Evolutionary conservation across 2,329 filamentous ascomycete genomes (phyloP), one percentile per base, ranked within the genome.

Genomic region (Dothidotthia symphoricarpi): DNA sequence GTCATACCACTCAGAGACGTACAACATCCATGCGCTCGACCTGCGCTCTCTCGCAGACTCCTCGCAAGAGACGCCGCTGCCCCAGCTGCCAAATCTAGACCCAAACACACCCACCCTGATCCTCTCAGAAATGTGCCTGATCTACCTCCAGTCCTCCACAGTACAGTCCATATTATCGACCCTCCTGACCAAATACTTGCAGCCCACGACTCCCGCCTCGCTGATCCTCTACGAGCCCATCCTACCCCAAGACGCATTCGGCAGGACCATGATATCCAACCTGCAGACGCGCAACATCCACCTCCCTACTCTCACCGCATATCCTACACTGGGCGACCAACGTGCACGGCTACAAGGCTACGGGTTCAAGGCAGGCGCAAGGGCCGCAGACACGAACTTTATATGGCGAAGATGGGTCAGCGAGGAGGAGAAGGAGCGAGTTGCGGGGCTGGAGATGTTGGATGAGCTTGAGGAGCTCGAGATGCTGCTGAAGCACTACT

Each of bases 401-500:
- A 78, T 95, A 25, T 96, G 86, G 83, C 76, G 84, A 34, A 69
- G 69, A 1, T 97, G 91, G 89, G 74, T 95, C 3, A 59, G 63
- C 0, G 61, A 73, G 1, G 71, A 72, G 2, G 91, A 97, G 68
- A 90, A 88, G 67, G 83, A 86, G 57, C 75, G 90, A 31, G 81
- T 97, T 1, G 84, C 90, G 48, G 68, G 71, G 9, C 64, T 96
- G 16, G 90, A 98, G 65, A 89, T 93, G 57, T 67, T 98, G 46
- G 93, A 98, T 69, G 93, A 98, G 68, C 77, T 96, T 16, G 93
- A 98, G 68, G 93, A 98, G 70, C 95, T 93, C 85, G 76, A 84
- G 57, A 68, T 98, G 52, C 68, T 98, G 53, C 87, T 89, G 1
- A 80, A 78, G 49, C 93, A 98, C 72, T 98, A 98, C 59, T 82